Base-by-base conservation (phyloP, 2,329 filamentous ascomycete species). In the Aspergillus persii region DNA sequence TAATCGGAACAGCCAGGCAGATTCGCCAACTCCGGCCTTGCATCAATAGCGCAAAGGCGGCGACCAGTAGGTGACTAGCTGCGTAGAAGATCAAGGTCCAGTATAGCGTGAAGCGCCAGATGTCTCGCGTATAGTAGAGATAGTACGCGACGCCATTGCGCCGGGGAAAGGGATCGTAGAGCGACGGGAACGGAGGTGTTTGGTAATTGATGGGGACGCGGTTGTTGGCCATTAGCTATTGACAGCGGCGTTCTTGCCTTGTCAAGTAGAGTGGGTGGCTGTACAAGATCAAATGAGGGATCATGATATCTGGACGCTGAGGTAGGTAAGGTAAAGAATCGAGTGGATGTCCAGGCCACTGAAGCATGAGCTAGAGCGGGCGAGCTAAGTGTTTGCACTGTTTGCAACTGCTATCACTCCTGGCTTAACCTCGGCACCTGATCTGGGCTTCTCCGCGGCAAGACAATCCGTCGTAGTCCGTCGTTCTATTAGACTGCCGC, bases 21-120 rank as follows among this genome's bases (percentile, higher is more conserved):
- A 74, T 57, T 53, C 66, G 73, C 75, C 73, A 79, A 59, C 71
- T 76, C 8, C 76, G 75, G 63, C 72, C 85, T 74, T 95, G 90
- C 68, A 92, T 87, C 48, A 85, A 78, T 66, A 92, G 81, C 2
- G 91, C 91, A 71, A 91, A 89, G 11, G 82, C 78, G 0, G 89
- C 87, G 2, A 89, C 90, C 36, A 86, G 82, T 18, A 93, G 69
- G 73, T 96, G 91, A 62, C 93, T 90, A 23, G 86, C 81, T 36
- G 84, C 86, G 68, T 90, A 94, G 65, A 92, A 85, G 31, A 96
- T 86, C 41, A 96, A 77, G 0, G 92, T 96, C 92, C 92, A 97
- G 71, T 88, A 84, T 15, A 95, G 77, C 1, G 92, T 96, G 75
- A 95, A 96, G 64, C 89, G 88, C 88, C 91, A 94, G 57, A 96